Percentiles rank a stretch among this genome's conserved stretches.
phyloP scores from a whole-genome alignment of 2,329 filamentous ascomycete genomes.

The Dactylellina haptotyla region DNA sequence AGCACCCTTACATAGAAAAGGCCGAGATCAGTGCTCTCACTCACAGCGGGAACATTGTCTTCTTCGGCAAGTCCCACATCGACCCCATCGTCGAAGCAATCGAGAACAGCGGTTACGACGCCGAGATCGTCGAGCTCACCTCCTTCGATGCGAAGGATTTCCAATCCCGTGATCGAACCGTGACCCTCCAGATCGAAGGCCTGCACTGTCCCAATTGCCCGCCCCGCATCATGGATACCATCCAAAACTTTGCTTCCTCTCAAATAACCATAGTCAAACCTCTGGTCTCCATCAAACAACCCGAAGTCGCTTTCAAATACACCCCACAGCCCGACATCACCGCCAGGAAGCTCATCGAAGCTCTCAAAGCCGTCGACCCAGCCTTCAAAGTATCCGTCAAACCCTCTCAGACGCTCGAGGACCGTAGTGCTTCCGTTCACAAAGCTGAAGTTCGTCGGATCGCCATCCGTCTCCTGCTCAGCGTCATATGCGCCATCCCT shows the following conservation, averaged over 20 bases:
- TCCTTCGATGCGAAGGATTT: constrained; percentile 67
- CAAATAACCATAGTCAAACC: constrained; percentile 67
- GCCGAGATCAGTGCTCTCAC: constrained; percentile 73
- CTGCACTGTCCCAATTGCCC: constrained; percentile 61
- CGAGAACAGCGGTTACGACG: constrained; percentile 66
- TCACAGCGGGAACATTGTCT: constrained; percentile 73
- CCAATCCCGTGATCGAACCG: constrained; percentile 28
- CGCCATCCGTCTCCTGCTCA: constrained; percentile 75
- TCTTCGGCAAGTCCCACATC: constrained; percentile 65
- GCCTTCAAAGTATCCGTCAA: constrained; percentile 76
- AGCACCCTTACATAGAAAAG: constrained; percentile 69
- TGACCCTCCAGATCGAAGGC: constrained; percentile 38
- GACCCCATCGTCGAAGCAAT: constrained; percentile 65
- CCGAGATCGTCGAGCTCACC: constrained; percentile 66
- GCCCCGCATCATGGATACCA: constrained; percentile 66
- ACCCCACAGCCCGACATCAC: constrained; percentile 76
- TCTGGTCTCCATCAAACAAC: constrained; percentile 69
- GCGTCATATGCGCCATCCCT: constrained; percentile 76
- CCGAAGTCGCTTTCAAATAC: constrained; percentile 78
- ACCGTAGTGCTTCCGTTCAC: constrained; percentile 78
- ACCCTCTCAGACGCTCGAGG: constrained; percentile 83
- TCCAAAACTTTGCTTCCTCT: constrained; percentile 67
- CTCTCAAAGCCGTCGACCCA: constrained; percentile 73
- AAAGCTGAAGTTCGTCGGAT: constrained; percentile 75
- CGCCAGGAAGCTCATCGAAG: constrained; percentile 76